Evolutionary conservation across 306 rosid species (phyloP).

Genomic region (Vachellia collinsii): DNA sequence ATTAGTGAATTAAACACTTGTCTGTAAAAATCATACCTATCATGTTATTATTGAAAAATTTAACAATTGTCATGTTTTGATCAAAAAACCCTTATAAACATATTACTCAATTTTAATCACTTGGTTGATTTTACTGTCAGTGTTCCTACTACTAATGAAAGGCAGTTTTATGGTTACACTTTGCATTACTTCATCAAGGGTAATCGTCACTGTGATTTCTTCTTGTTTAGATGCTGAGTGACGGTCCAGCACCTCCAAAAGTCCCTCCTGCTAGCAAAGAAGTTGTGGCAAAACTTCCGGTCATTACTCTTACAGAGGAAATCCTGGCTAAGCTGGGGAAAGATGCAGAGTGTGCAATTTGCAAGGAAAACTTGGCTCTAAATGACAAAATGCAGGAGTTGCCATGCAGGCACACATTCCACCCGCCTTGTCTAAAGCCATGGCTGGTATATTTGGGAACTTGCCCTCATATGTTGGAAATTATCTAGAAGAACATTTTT

Average conservation of each 20-base stretch:
- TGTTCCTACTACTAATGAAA: background rate
- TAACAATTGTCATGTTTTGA: background rate
- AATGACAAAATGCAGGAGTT: conserved; percentile 90
- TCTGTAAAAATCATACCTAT: background rate
- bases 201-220: background rate
- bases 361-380: conserved; percentile 76
- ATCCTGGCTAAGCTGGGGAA: conserved; percentile 64
- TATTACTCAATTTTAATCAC: conserved; percentile 15
- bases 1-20: background rate
- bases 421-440: conserved; percentile 91
- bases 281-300: conserved; percentile 86
- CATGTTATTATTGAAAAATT: background rate
- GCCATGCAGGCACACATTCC: conserved; percentile 98
- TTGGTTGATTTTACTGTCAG: conserved; percentile 2
- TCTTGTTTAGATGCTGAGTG: conserved; percentile 52
- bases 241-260: conserved; percentile 57
- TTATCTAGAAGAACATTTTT: conserved; percentile 9
- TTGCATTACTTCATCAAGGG: conserved; percentile 18
- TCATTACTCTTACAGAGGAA: conserved; percentile 74
- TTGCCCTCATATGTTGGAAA: conserved; percentile 2
- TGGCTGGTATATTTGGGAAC: conserved; percentile 77
- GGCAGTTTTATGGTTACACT: conserved; percentile 3
- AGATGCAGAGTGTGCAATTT: conserved; percentile 87
- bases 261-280: conserved; percentile 97
- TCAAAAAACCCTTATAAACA: background rate